Base-by-base conservation (phyloP, 495 filamentous ascomycete genomes). In the Clavariopsis aquatica region DNA sequence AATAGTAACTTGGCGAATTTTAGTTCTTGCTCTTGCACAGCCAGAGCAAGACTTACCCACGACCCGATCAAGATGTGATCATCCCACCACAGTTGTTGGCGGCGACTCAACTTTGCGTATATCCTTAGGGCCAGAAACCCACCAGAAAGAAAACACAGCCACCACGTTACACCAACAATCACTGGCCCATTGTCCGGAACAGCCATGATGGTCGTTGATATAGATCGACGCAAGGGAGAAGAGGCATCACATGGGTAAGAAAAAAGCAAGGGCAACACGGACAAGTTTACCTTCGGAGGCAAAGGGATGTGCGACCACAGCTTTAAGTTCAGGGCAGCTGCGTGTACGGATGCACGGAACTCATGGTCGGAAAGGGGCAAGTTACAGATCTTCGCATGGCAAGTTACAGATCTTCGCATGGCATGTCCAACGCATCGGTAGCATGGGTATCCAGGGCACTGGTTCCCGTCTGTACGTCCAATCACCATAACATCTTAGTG, bases 51-150 rank as follows among this genome's bases (percentile, higher is more conserved):
- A 28, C 23, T 27, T 19, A 52, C 49, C 49, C 49, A 52, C 17
- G 49, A 52, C 12, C 2, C 15, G 24, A 52, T 52, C 22, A 52
- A 31, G 17, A 29, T 52, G 13, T 52, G 24, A 28, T 52, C 49
- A 15, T 52, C 49, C 49, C 49, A 52, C 49, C 49, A 52, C 24
- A 52, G 23, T 5, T 10, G 13, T 28, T 52, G 49, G 5, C 24
- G 1, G 10, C 49, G 49, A 52, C 49, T 52, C 17, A 52, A 29
- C 49, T 52, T 52, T 28, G 49, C 49, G 23, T 52, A 52, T 22
- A 52, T 7, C 26, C 49, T 27, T 8, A 52, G 24, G 24, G 24
- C 49, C 22, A 52, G 24, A 28, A 52, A 52, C 1, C 22, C 24
- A 22, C 49, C 49, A 52, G 3, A 27, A 10, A 52, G 20, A 26